Conservation (phyloP, 2,329 filamentous ascomycete genomes). For the Geosmithia morbida region DNA sequence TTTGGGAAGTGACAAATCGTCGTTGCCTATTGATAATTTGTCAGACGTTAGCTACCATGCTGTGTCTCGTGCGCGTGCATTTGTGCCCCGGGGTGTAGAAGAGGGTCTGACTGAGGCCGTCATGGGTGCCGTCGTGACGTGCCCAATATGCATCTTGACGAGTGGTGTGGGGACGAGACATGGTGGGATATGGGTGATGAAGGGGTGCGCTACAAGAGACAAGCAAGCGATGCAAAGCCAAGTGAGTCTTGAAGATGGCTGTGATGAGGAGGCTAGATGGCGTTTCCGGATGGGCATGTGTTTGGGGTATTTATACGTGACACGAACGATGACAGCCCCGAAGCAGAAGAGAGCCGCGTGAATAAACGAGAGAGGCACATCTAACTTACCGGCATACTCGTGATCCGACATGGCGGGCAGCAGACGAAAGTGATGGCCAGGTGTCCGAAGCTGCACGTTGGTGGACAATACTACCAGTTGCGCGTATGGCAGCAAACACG, state of each 20-base stretch:
- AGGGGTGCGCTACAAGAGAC: too few relatives aligned
- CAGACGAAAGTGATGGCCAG: neutral
- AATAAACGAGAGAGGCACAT: neutral
- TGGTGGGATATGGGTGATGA: too few relatives aligned
- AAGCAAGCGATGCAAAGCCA: too few relatives aligned
- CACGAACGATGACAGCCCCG: neutral
- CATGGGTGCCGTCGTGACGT: too few relatives aligned
- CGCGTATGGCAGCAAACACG: too few relatives aligned
- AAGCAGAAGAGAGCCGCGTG: neutral
- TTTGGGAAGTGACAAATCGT: conserved; percentile 51
- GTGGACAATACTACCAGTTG: neutral
- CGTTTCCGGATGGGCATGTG: too few relatives aligned
- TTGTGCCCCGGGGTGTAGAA: too few relatives aligned
- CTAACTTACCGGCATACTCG: conserved; percentile 45
- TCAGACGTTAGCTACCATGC: neutral
- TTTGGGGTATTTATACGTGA: neutral
- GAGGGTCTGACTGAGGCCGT: too few relatives aligned
- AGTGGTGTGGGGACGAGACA: too few relatives aligned
- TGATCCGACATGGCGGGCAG: conserved; percentile 44
- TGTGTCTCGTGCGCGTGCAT: neutral
- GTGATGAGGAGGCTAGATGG: too few relatives aligned
- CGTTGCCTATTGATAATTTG: conserved; percentile 29
- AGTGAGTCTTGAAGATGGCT: too few relatives aligned
- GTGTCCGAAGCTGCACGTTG: neutral
- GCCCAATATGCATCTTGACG: too few relatives aligned